phyloP scores from a whole-genome alignment of 441 rosid species.

The Pelargonium citronellum region DNA sequence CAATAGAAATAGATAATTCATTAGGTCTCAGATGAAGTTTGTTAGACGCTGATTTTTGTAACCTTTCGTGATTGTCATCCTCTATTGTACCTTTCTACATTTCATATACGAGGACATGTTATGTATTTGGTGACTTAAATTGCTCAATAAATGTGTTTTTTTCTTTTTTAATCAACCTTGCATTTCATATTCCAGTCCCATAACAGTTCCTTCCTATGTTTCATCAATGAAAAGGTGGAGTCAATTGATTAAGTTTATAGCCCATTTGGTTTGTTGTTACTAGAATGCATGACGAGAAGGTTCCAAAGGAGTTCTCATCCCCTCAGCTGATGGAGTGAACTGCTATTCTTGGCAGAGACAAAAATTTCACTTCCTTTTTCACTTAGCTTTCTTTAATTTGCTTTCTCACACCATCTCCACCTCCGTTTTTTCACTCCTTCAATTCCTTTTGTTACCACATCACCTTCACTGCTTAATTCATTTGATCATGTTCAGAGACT shows the following conservation, averaged over 20 bases:
- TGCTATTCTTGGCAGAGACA: too few species aligned
- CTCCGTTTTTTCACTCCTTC: background rate
- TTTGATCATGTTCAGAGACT: too few species aligned
- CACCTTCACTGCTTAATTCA: background rate
- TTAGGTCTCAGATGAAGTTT: background rate
- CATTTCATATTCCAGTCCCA: background rate
- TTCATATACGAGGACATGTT: background rate
- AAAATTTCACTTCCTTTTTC: too few species aligned
- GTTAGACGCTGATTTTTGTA: background rate
- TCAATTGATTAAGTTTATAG: too few species aligned
- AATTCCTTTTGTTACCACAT: background rate
- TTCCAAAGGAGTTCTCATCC: too few species aligned
- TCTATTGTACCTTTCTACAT: slow-evolving; percentile 1
- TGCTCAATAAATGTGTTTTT: background rate
- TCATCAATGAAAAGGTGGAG: too few species aligned
- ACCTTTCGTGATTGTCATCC: background rate
- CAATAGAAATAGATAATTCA: background rate
- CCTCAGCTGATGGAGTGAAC: too few species aligned
- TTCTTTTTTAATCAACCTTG: background rate
- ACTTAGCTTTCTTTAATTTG: background rate
- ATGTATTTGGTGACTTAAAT: background rate
- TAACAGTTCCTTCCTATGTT: background rate
- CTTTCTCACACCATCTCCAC: background rate
- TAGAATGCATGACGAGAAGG: too few species aligned
- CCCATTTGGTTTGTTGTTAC: too few species aligned